phyloP scores from a whole-genome alignment of 2,329 filamentous ascomycete species.

The Beauveria asiatica region DNA sequence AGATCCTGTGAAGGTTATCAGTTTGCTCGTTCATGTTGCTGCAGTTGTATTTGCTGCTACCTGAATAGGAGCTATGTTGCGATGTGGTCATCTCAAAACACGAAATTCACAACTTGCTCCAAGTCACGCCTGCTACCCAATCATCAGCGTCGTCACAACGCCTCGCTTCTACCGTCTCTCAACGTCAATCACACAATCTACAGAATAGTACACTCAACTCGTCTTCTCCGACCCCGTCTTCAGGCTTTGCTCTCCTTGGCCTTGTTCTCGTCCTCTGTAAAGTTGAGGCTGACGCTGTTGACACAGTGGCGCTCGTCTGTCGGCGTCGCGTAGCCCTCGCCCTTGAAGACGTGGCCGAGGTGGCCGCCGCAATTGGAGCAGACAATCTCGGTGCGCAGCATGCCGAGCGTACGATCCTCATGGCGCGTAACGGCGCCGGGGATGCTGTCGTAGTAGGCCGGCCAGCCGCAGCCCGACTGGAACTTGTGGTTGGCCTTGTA shows the following conservation, averaged over 20 bases:
- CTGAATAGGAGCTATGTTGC: neutral
- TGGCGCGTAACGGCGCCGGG: conserved; percentile 82
- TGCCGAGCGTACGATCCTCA: conserved; percentile 68
- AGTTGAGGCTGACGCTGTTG: conserved; percentile 85
- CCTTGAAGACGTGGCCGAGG: conserved; percentile 90
- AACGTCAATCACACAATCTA: neutral
- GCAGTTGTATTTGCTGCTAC: neutral
- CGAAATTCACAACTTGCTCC: neutral
- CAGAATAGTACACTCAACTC: neutral
- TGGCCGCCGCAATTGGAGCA: conserved; percentile 93
- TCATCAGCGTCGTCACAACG: neutral
- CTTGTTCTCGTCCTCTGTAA: conserved; percentile 56
- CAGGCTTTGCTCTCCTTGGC: conserved; percentile 31
- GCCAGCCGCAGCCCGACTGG: conserved; percentile 94
- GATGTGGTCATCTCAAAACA: neutral
- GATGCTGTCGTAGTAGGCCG: conserved; percentile 92
- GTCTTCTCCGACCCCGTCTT: neutral
- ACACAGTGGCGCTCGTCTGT: conserved; percentile 97
- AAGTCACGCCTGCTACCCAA: neutral
- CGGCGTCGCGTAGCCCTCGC: conserved; percentile 73
- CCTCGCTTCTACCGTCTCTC: conserved; percentile 1
- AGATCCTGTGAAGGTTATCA: too few relatives aligned
- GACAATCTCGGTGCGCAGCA: conserved; percentile 85
- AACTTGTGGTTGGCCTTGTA: conserved; percentile 96
- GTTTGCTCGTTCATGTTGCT: neutral